A percentile compares a stretch with the other conserved stretches of the same genome.
Evolutionary conservation across 805 yeast species (phyloP).

Genomic region (Saccharomycopsis javanensis): DNA sequence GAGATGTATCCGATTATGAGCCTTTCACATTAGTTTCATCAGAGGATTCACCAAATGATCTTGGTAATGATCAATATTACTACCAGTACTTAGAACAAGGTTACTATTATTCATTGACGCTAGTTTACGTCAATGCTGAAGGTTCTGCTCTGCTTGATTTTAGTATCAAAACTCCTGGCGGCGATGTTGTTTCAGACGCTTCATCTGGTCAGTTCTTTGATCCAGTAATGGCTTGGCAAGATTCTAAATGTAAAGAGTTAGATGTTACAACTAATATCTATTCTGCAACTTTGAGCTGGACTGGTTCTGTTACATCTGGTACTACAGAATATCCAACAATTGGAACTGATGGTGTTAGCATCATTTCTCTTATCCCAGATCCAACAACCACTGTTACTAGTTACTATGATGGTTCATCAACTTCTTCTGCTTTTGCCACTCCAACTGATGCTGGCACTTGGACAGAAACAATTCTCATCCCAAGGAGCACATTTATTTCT

Average conservation of each 20-base stretch:
- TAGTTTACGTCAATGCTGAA: constrained; percentile 17
- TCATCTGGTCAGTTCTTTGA: background rate
- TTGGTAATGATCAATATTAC: background rate
- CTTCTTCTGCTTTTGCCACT: background rate
- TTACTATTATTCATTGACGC: background rate
- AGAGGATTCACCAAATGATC: background rate
- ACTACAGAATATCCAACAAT: background rate
- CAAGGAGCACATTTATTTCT: background rate
- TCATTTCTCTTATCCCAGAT: background rate
- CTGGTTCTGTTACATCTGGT: constrained; percentile 4
- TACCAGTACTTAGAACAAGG: background rate
- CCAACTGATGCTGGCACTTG: background rate
- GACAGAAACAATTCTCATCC: background rate
- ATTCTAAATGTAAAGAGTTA: background rate
- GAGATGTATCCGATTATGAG: constrained; percentile 4
- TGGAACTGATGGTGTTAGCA: background rate
- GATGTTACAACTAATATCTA: background rate
- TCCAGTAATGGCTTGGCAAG: background rate
- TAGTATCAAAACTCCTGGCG: constrained; percentile 4
- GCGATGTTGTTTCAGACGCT: background rate
- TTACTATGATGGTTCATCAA: background rate
- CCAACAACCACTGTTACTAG: background rate
- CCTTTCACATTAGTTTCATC: constrained; percentile 10
- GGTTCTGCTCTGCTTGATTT: constrained; percentile 17
- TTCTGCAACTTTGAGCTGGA: constrained; percentile 5